Base-by-base conservation (phyloP, 208 protist species). In the Crithidia thermophila region DNA sequence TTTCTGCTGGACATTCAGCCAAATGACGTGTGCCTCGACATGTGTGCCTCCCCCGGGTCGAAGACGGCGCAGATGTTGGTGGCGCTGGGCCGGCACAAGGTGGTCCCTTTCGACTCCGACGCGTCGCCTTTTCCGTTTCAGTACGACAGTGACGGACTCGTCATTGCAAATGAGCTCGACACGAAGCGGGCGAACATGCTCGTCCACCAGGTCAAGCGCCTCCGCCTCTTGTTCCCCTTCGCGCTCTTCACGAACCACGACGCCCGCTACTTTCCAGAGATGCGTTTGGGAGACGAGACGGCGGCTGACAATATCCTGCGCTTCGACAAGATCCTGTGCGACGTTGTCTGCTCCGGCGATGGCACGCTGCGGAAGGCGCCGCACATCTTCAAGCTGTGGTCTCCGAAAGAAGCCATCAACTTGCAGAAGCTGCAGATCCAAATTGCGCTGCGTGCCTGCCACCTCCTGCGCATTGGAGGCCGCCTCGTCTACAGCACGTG, bases 401-500 rank as follows among this genome's bases (percentile, higher is more conserved):
- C 80, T 0, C 77, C 93, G 13, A 70, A 72, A 28, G 77, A 86
- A 53, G 91, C 78, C 18, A 87, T 94, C 30, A 81, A 67, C 43
- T 71, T 95, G 42, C 87, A 95, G 55, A 82, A 83, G 56, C 87
- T 76, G 31, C 97, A 98, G 75, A 81, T 97, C 14, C 77, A 90
- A 51, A 95, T 98, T 49, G 81, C 86, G 7, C 33, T 84, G 33
- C 85, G 88, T 21, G 92, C 86, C 23, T 86, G 87, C 52, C 87
- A 95, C 51, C 72, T 97, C 7, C 75, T 93, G 28, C 59, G 75
- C 20, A 72, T 93, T 9, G 87, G 88, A 18, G 97, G 97, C n/a
- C 74, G 80, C 20, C 75, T 99, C 4, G 96, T 98, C 20, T 99
- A 99, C 81, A 98, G 90, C 55, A 99, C 98, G 4, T 99, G 98